Percentiles rank a stretch among this genome's conserved stretches.
Evolutionary conservation across 306 rosid species (phyloP).

Genomic region (Quercus rubra): DNA sequence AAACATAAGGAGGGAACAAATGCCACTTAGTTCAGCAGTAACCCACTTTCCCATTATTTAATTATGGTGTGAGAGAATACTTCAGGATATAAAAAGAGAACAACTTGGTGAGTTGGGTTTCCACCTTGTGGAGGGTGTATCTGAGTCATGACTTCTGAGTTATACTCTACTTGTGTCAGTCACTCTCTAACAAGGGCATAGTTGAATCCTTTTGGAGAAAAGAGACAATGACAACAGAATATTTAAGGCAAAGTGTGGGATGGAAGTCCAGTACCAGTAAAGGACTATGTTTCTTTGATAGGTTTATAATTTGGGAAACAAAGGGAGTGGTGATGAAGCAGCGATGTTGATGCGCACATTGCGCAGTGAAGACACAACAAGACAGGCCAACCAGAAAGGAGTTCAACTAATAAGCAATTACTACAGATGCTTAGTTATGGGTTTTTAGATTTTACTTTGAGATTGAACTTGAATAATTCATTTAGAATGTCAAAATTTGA

Average conservation of each 20-base stretch:
- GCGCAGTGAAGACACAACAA: too few relatives aligned
- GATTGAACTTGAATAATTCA: neutral
- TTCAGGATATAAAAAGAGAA: constrained; percentile 7
- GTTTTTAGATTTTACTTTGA: neutral
- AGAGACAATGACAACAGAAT: constrained; percentile 4
- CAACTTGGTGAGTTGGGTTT: constrained; percentile 12
- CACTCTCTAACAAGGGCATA: neutral
- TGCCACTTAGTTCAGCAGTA: neutral
- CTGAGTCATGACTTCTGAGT: neutral
- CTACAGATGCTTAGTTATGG: neutral
- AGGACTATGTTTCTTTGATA: neutral
- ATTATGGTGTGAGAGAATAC: constrained; percentile 3
- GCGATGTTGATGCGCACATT: too few relatives aligned
- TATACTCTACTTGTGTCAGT: neutral
- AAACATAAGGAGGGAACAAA: constrained; percentile 7
- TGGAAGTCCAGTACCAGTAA: too few relatives aligned
- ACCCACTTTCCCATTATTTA: constrained; percentile 2
- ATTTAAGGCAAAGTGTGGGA: neutral
- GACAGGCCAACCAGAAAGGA: too few relatives aligned
- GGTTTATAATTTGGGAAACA: neutral
- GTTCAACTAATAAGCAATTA: too few relatives aligned
- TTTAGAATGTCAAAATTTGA: too few relatives aligned
- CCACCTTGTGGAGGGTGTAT: constrained; percentile 15
- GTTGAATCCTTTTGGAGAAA: neutral
- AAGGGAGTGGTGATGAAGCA: neutral